phyloP scores from a whole-genome alignment of 345 rosid genomes.

The Murraya koenigii region DNA sequence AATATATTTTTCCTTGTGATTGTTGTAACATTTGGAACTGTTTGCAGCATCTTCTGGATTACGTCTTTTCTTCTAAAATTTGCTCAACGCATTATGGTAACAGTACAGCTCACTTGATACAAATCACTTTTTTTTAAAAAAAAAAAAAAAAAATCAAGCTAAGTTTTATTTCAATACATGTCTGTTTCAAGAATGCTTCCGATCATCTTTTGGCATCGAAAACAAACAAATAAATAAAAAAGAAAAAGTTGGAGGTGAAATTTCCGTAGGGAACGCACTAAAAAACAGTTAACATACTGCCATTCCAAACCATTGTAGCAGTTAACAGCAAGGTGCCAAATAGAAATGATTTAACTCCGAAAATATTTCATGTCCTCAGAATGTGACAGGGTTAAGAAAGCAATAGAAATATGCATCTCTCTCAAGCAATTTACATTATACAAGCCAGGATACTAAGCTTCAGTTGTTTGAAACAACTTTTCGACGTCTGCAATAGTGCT shows the following conservation, averaged over 20 bases:
- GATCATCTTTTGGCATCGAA: too few species aligned
- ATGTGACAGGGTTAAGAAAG: neutral
- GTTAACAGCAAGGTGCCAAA: neutral
- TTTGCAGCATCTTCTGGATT: constrained; percentile 36
- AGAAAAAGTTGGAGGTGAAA: too few species aligned
- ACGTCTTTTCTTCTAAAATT: constrained; percentile 14
- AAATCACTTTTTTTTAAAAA: neutral
- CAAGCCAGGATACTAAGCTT: constrained; percentile 33
- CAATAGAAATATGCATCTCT: neutral
- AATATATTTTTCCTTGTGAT: constrained; percentile 3
- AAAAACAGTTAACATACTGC: too few species aligned
- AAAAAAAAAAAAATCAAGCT: too few species aligned
- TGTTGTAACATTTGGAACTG: constrained; percentile 25
- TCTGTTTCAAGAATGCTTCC: too few species aligned
- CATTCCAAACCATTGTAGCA: neutral
- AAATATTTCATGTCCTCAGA: neutral
- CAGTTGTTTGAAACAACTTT: constrained; percentile 51
- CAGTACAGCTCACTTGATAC: constrained; percentile 6
- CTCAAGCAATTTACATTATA: neutral
- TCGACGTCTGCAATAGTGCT: constrained; percentile 59
- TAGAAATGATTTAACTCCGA: neutral
- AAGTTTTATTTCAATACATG: too few species aligned
- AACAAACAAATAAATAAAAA: too few species aligned
- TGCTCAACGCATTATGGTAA: constrained; percentile 6
- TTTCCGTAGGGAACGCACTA: too few species aligned